A percentile compares a stretch with the other conserved stretches of the same genome.
Conservation (phyloP, 2,329 filamentous ascomycete genomes). For the Claviceps fusiformis region DNA sequence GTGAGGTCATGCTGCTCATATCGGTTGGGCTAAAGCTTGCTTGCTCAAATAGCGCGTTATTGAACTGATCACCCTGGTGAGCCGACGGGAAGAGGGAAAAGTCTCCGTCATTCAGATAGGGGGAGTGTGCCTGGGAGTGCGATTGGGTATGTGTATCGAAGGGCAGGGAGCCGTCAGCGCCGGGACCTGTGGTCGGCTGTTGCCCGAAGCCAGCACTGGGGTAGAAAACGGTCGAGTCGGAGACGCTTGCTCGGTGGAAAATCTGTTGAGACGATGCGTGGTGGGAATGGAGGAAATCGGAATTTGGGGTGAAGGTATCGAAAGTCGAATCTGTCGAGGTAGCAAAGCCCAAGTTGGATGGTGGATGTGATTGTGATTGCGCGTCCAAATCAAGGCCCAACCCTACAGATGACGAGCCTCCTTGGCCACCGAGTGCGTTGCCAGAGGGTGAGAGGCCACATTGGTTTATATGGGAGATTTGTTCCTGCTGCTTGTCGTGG, state of each 20-base stretch:
- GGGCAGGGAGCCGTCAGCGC: slow-evolving; percentile 23
- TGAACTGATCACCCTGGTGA: slow-evolving; percentile 42
- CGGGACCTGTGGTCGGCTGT: slow-evolving; percentile 21
- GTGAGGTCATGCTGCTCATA: slow-evolving; percentile 39
- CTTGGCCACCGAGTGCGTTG: slow-evolving; percentile 33
- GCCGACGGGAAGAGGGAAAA: slow-evolving; percentile 51
- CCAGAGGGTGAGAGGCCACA: slow-evolving; percentile 47
- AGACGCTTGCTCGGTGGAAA: slow-evolving; percentile 18
- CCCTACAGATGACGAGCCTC: slow-evolving; percentile 31
- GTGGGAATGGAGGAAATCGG: slow-evolving; percentile 37
- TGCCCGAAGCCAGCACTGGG: slow-evolving; percentile 31
- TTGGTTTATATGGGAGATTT: slow-evolving; percentile 53
- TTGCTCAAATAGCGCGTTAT: slow-evolving; percentile 45
- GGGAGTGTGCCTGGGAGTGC: slow-evolving; percentile 19
- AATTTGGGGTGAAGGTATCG: slow-evolving; percentile 30
- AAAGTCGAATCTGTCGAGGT: slow-evolving; percentile 20
- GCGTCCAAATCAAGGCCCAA: slow-evolving; percentile 47
- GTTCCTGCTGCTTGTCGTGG: slow-evolving; percentile 29
- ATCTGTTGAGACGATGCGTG: slow-evolving; percentile 21
- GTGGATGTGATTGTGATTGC: slow-evolving; percentile 24
- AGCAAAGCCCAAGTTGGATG: slow-evolving; percentile 18
- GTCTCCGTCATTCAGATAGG: slow-evolving; percentile 39
- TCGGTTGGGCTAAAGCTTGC: slow-evolving; percentile 30
- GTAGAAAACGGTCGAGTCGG: slow-evolving; percentile 26
- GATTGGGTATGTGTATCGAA: slow-evolving; percentile 28